Evolutionary conservation across 2,329 filamentous ascomycete genomes (phyloP).

Genomic region (Diplodia intermedia): DNA sequence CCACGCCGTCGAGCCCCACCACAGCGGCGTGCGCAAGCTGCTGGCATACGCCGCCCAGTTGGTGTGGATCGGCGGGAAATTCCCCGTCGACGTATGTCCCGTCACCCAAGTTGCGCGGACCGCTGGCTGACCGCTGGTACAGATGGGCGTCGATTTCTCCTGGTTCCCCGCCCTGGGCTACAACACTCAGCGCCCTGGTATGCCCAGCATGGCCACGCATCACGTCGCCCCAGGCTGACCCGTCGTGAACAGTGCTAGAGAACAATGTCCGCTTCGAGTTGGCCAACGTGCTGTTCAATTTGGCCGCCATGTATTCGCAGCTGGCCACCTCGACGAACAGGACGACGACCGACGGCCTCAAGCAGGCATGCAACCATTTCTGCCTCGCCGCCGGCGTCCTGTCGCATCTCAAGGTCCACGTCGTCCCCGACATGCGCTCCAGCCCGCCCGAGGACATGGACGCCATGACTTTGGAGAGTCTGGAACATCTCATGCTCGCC

Average conservation of each 20-base stretch:
- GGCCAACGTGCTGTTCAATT: constrained; percentile 90
- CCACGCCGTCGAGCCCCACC: constrained; percentile 85
- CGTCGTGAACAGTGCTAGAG: constrained; percentile 56
- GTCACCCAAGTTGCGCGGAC: background rate
- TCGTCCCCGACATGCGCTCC: constrained; percentile 83
- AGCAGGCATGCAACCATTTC: constrained; percentile 87
- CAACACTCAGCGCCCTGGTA: constrained; percentile 74
- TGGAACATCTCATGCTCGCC: constrained; percentile 83
- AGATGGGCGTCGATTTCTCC: constrained; percentile 93
- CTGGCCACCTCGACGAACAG: constrained; percentile 82
- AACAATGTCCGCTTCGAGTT: constrained; percentile 81
- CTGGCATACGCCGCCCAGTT: constrained; percentile 91
- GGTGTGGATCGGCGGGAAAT: constrained; percentile 92
- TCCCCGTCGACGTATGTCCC: constrained; percentile 81
- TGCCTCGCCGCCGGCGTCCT: constrained; percentile 86
- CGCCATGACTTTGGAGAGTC: constrained; percentile 78
- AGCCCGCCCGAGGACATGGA: constrained; percentile 97
- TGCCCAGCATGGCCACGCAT: constrained; percentile 10
- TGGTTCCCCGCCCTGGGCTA: constrained; percentile 97
- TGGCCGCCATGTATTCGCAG: constrained; percentile 92
- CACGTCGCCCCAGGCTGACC: constrained; percentile 7
- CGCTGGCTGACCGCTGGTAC: constrained; percentile 28
- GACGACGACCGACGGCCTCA: constrained; percentile 80
- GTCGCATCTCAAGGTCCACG: constrained; percentile 73
- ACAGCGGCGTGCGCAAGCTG: constrained; percentile 85